Conservation (phyloP, 2,329 filamentous ascomycete genomes). For the Remersonia thermophila region DNA sequence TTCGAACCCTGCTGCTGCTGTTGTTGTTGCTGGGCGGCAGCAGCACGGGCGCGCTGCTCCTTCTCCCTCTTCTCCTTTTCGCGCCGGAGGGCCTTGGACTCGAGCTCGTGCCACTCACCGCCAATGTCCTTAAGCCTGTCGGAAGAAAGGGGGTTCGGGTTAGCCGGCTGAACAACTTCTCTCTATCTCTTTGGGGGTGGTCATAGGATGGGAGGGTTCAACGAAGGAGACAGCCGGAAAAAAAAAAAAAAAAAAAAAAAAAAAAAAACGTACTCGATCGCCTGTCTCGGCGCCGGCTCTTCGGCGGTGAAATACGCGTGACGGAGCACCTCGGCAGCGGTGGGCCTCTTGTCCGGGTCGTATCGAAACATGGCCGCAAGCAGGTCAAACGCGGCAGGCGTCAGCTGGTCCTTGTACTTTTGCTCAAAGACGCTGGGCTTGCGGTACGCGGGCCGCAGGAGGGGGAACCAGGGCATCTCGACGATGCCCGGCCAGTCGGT, state of each 20-base stretch:
- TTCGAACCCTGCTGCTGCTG: too few species aligned
- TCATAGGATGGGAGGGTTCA: too few species aligned
- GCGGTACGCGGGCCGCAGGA: conserved; percentile 66
- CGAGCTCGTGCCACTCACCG: conserved; percentile 98
- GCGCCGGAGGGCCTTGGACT: conserved; percentile 85
- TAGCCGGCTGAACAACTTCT: too few species aligned
- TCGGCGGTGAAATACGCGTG: conserved; percentile 84
- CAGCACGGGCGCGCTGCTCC: conserved; percentile 25
- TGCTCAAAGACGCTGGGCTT: conserved; percentile 67
- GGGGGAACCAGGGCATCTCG: conserved; percentile 96
- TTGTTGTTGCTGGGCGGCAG: conserved; percentile 6
- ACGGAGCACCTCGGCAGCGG: conserved; percentile 68
- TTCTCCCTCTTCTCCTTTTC: conserved; percentile 63
- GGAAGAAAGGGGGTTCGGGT: conserved; percentile 13
- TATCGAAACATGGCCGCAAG: conserved; percentile 77
- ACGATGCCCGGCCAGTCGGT: conserved; percentile 77
- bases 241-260: conserved; percentile 16
- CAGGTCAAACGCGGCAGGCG: conserved; percentile 70
- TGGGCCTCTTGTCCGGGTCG: conserved; percentile 73
- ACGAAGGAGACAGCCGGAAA: too few species aligned
- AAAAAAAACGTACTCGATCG: conserved; percentile 55
- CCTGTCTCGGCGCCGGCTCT: conserved; percentile 63
- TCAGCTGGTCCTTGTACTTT: conserved; percentile 66
- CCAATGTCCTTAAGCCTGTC: conserved; percentile 62
- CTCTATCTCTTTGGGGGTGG: not conserved